Evolutionary conservation across 202 grass and related monocot genomes (phyloP).

Genomic region (Elaeis oleifera): DNA sequence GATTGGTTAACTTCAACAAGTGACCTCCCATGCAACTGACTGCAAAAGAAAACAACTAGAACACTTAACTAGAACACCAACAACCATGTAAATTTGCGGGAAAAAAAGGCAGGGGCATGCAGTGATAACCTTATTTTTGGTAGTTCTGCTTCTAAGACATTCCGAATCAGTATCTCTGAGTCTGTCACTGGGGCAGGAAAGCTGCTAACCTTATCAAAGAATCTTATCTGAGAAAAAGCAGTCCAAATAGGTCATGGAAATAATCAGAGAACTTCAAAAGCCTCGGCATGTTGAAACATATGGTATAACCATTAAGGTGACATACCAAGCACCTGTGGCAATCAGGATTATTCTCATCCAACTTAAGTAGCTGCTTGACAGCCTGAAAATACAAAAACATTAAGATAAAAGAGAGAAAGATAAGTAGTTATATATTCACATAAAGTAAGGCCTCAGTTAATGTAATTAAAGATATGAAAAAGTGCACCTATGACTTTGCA

Average conservation of each 20-base stretch:
- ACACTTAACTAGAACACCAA: not conserved
- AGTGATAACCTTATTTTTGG: slow-evolving; percentile 65
- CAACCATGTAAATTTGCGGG: slow-evolving; percentile 1
- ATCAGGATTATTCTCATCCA: slow-evolving; percentile 76
- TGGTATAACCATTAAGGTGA: not conserved
- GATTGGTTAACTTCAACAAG: slow-evolving; percentile 72
- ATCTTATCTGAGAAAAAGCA: slow-evolving; percentile 59
- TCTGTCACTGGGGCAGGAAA: slow-evolving; percentile 63
- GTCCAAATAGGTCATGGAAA: slow-evolving; percentile 8
- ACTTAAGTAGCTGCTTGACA: slow-evolving; percentile 75
- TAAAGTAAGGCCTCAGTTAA: not conserved
- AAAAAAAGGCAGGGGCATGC: not conserved
- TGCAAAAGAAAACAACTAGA: slow-evolving; percentile 29
- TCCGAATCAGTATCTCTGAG: slow-evolving; percentile 84
- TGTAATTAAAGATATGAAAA: too few relatives aligned
- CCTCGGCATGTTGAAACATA: slow-evolving; percentile 5
- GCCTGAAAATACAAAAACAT: slow-evolving; percentile 44
- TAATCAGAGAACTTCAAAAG: slow-evolving; percentile 1
- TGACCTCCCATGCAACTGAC: slow-evolving; percentile 77
- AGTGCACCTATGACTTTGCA: too few relatives aligned
- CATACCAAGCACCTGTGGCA: slow-evolving; percentile 91
- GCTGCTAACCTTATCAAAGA: slow-evolving; percentile 80
- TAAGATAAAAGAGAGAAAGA: slow-evolving; percentile 11
- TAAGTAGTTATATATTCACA: not conserved
- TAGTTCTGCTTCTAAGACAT: slow-evolving; percentile 82